A percentile compares a stretch with the other conserved stretches of the same genome.
Conservation (phyloP, 176 grass and related monocot species). For the Oryza officinalis region DNA sequence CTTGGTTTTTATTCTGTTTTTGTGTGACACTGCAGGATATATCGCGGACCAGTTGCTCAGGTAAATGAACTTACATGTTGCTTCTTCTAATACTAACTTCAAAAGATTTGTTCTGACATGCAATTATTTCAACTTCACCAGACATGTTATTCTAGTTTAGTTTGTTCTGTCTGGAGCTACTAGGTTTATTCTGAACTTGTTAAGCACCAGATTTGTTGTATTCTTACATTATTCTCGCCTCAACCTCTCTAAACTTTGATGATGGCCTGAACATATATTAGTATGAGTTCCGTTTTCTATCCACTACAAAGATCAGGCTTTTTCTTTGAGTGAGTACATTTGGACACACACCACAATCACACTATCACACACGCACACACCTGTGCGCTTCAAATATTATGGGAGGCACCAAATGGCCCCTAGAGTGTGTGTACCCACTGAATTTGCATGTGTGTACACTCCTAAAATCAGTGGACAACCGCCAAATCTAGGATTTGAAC, state of each 20-base stretch:
- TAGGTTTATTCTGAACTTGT: slow-evolving; percentile 8
- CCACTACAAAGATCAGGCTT: background rate
- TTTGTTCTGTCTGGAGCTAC: background rate
- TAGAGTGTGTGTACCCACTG: background rate
- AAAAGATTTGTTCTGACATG: background rate
- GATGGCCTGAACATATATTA: background rate
- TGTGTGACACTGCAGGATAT: slow-evolving; percentile 51
- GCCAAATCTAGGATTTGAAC: background rate
- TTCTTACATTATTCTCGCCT: slow-evolving; percentile 10
- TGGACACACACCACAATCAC: background rate
- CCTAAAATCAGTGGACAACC: background rate
- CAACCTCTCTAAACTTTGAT: background rate
- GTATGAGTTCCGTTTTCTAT: slow-evolving; percentile 16
- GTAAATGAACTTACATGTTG: slow-evolving; percentile 42
- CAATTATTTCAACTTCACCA: background rate
- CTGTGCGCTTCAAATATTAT: background rate
- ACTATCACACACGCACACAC: background rate
- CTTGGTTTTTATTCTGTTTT: slow-evolving; percentile 20
- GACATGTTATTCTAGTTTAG: slow-evolving; percentile 23
- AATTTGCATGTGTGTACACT: background rate
- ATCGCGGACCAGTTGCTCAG: slow-evolving; percentile 54
- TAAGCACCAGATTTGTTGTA: background rate
- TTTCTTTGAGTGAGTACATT: background rate
- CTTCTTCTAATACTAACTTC: slow-evolving; percentile 13
- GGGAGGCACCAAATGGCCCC: background rate